Conservation (phyloP, 139 green algal genomes). For the Chlorella sorokiniana region DNA sequence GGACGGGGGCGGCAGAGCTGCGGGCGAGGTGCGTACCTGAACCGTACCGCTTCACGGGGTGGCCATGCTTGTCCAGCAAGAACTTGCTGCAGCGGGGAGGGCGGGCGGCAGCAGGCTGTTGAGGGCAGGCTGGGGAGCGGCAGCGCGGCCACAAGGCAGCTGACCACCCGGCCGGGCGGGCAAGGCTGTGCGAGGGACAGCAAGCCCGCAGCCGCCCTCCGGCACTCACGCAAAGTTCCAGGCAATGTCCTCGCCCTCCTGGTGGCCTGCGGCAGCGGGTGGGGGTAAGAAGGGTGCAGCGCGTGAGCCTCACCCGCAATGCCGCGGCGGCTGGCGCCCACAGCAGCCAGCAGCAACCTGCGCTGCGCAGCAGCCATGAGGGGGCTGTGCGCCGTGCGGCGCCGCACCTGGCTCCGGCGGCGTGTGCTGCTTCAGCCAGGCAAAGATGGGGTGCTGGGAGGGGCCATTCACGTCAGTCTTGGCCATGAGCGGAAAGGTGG, state of each 20-base stretch:
- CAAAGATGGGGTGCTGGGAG: constrained; percentile 12
- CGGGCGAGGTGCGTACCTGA: background rate
- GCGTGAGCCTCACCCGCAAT: no score
- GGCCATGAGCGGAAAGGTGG: constrained; percentile 36
- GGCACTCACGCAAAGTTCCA: constrained; percentile 35
- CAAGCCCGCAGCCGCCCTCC: no score
- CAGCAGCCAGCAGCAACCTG: no score
- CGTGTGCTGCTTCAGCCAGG: constrained; percentile 28
- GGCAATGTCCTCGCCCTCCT: background rate
- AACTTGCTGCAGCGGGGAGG: no score
- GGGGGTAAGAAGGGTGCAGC: background rate
- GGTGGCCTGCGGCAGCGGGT: background rate
- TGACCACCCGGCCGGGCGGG: no score
- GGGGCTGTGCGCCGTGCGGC: background rate
- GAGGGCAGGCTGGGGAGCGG: no score
- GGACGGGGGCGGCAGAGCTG: background rate
- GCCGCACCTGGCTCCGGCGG: constrained; percentile 20
- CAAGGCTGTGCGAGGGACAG: no score
- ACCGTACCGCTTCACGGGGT: constrained; percentile 31
- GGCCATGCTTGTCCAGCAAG: constrained; percentile 29
- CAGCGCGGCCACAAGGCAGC: no score
- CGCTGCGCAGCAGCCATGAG: no score
- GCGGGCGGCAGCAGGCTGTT: no score
- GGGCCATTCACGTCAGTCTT: constrained; percentile 39
- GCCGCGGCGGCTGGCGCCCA: no score